Evolutionary conservation across 306 rosid genomes (phyloP), one percentile per base, ranked within the genome.

Genomic region (Pterocarpus santalinus): DNA sequence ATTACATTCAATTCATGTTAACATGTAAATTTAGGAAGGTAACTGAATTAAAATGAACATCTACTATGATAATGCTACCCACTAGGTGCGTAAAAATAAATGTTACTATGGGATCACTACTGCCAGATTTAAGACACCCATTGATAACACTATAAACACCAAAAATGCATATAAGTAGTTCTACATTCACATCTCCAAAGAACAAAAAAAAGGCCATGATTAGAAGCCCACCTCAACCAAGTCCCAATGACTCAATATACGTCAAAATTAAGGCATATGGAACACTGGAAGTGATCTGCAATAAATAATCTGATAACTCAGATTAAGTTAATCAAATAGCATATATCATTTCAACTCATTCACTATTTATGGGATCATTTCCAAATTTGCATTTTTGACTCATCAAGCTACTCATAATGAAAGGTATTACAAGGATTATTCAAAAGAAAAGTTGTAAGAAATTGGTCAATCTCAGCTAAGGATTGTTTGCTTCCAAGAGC

Each of bases 51-150:
- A 68, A 69, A 75, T 75, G 32, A 12, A 56, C 64, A 78, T 74
- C 46, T 46, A 62, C n/a, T 51, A 79, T 16, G 51, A 69, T 1
- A 67, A 65, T 62, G 53, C 73, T 83, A 36, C 44, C 28, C 56
- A 46, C 51, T 14, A 30, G 60, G 58, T 36, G 43, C 14, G 9
- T 32, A 49, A 12, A 38, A 58, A 43, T 35, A 56, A 81, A 22
- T 5, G 38, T 16, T 52, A 69, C 98, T 93, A 98, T 28, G 98
- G 97, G 85, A 96, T 73, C 72, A 93, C 98, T 69, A 93, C 85
- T 79, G 99, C 97, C 82, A 93, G 90, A 85, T 93, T 96, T 78
- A 96, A 87, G 77, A 96, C 97, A 85, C 98, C 99, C 97, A 88
- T 90, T 39, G 99, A 96, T 80, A 93, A 85, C 79, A 97, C 97